Base-by-base conservation (phyloP, 768 basidiomycete species). In the Rossbeevera mucosa region DNA sequence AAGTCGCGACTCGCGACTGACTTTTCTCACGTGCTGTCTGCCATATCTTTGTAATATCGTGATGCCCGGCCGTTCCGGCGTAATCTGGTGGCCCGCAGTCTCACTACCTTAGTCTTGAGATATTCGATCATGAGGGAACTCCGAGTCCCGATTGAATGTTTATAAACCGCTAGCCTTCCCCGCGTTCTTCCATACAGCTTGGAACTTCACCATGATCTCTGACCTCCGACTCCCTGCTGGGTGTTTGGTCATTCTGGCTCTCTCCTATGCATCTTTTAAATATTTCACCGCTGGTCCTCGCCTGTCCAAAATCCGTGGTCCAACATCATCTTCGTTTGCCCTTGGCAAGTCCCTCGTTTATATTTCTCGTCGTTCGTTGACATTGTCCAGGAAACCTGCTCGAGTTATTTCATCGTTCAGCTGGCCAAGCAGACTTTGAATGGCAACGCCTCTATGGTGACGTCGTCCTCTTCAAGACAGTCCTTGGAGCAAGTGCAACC, bases 361-460 rank as follows among this genome's bases (percentile, higher is more conserved):
- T 13, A 30, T 24, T 7, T 41, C 24, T 21, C 16, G 0, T 43
- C 48, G 67, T 67, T 16, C 65, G 69, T 44, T 56, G 33, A 64
- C 42, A 5, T 50, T 18, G 7, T 13, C 2, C 44, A 70, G 69
- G 69, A 11, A 64, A 71, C 53, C 36, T 69, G 30, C 43, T 52
- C 4, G 65, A 72, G 18, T 7, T 71, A 14, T 65, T n/a, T n/a
- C n/a, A n/a, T n/a, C n/a, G n/a, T n/a, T n/a, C n/a, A n/a, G n/a
- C n/a, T n/a, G n/a, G n/a, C n/a, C n/a, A n/a, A n/a, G n/a, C n/a
- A n/a, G n/a, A n/a, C n/a, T n/a, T n/a, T n/a, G n/a, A n/a, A n/a
- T n/a, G n/a, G n/a, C n/a, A n/a, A n/a, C n/a, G n/a, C n/a, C n/a
- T n/a, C n/a, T n/a, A n/a, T n/a, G n/a, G n/a, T n/a, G n/a, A n/a